Evolutionary conservation across 2,329 filamentous ascomycete species (phyloP).

Genomic region (Lachnellula occidentalis): DNA sequence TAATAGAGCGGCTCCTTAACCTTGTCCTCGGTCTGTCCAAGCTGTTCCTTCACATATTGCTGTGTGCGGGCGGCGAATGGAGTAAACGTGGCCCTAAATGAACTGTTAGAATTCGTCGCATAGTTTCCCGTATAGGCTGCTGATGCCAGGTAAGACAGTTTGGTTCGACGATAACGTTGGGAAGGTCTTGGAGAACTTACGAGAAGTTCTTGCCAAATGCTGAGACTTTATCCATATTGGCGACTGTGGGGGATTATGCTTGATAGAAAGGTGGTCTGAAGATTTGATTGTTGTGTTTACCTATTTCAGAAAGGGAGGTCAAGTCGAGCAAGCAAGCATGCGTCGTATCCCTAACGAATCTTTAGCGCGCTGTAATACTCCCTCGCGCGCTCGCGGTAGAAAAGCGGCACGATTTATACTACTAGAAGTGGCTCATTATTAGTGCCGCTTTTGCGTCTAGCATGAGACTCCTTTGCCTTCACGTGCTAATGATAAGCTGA

Average conservation of each 20-base stretch:
- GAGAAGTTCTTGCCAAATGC: constrained; percentile 67
- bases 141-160: constrained; percentile 11
- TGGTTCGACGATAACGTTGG: constrained; percentile 6
- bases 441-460: no score
- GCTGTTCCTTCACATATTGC: constrained; percentile 96
- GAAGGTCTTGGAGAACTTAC: constrained; percentile 37
- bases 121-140: constrained; percentile 22
- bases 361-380: neutral
- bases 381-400: neutral
- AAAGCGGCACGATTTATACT: neutral
- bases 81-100: constrained; percentile 74
- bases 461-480: no score
- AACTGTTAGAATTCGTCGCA: constrained; percentile 35
- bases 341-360: neutral
- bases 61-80: constrained; percentile 91
- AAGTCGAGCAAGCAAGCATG: neutral
- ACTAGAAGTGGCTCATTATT: no score
- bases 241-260: constrained; percentile 6
- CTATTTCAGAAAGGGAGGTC: constrained; percentile 5
- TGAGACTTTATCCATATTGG: constrained; percentile 61
- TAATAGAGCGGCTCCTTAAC: constrained; percentile 37
- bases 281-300: constrained; percentile 10
- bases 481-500: no score
- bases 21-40: constrained; percentile 93
- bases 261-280: constrained; percentile 9